phyloP scores from a whole-genome alignment of 495 filamentous ascomycete genomes.

The Cercophora newfieldiana region DNA sequence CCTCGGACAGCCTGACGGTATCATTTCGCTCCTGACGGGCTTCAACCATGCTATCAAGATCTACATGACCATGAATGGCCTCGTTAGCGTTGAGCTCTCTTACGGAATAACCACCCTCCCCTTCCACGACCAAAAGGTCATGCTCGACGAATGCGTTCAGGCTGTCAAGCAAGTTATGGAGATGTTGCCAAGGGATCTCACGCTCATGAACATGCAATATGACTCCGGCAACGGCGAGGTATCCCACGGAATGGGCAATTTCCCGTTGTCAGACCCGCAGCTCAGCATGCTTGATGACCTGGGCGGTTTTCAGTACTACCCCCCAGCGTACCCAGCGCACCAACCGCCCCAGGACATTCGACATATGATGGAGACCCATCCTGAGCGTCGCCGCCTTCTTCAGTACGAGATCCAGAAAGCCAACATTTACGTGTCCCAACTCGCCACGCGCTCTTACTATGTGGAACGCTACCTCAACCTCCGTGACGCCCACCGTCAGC shows the following conservation, averaged over 20 bases:
- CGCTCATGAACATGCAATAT: constrained; percentile 43
- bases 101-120: constrained; percentile 70
- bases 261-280: neutral
- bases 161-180: constrained; percentile 61
- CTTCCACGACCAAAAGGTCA: constrained; percentile 67
- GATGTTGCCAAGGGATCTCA: constrained; percentile 60
- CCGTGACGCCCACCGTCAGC: constrained; percentile 52
- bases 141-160: constrained; percentile 61
- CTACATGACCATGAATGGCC: constrained; percentile 66
- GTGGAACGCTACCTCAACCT: constrained; percentile 78
- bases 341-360: constrained; percentile 42
- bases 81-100: constrained; percentile 69
- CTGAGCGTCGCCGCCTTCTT: constrained; percentile 51
- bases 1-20: constrained; percentile 60
- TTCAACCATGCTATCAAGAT: constrained; percentile 78
- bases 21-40: constrained; percentile 64
- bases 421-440: constrained; percentile 74
- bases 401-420: constrained; percentile 84
- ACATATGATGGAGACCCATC: constrained; percentile 35
- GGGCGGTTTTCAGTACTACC: constrained; percentile 36
- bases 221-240: constrained; percentile 5
- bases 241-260: neutral
- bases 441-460: constrained; percentile 75
- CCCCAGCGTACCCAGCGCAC: constrained; percentile 33
- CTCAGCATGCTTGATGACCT: constrained; percentile 18